Evolutionary conservation across 768 basidiomycete species (phyloP), one percentile per base, ranked within the genome.

Genomic region (Phanerochaete carnosa): DNA sequence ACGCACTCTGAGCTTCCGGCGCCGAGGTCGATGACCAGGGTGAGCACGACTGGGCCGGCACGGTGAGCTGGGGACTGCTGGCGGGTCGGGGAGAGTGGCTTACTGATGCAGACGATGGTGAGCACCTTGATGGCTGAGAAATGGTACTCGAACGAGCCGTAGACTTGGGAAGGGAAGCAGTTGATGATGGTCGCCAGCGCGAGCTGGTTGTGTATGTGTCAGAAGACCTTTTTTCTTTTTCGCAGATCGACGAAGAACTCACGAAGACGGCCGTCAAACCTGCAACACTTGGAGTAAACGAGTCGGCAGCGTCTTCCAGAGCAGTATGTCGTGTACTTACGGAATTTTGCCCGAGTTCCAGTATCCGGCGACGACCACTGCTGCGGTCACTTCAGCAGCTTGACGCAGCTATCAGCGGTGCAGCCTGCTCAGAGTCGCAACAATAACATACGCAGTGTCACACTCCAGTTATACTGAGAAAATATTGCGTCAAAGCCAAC

Each of bases 301-400:
- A 29, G n/a, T 8, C 19, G 3, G 19, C 30, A n/a, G 8, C 28
- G 8, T 52, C 15, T 53, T 26, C 46, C 51, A 19, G 11, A 1
- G 8, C 9, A 43, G 6, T 45, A 11, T 8, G n/a, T 8, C 13
- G 43, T 12, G 9, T 12, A 62, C 60, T 8, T 25, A 62, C 60
- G 55, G 55, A 22, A 60, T 57, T 23, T 5, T 63, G 19, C 33
- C 22, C 61, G 54, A 0, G 33, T 74, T 70, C 80, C 82, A 83
- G 66, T 75, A 83, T 29, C 72, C 70, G 51, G 86, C 74, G 32
- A 86, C 69, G 12, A 83, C 72, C 0, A 82, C 76, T 1, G 82
- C 82, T 2, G 83, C 83, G 32, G 76, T 77, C 22, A 86, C 76
- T 68, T 85, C 84, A 23, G 80, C 77, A 7, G 83, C 69, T n/a